Base-by-base conservation (phyloP, 306 rosid species). In the Lablab purpureus region DNA sequence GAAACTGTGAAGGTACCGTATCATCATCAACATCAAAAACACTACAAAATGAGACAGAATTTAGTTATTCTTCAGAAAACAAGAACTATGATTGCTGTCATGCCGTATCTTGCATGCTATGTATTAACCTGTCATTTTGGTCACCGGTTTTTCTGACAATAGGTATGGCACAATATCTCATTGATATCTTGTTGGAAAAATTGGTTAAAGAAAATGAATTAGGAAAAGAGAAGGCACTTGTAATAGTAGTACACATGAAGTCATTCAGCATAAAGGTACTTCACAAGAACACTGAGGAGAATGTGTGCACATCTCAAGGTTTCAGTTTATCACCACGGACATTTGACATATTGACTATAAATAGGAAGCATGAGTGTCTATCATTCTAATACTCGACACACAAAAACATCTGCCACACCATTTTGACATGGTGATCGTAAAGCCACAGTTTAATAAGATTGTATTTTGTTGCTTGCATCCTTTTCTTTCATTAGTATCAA, bases 111-210 rank as follows among this genome's bases (percentile, higher is more conserved):
- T 12, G 77, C 45, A 45, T 73, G 67, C 60, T 72, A 73, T 32
- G 51, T n/a, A n/a, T 86, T 50, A 78, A 95, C 99, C 98, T 95
- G 89, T 95, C 99, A 83, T 93, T 90, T 41, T 93, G 89, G 73
- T 98, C 99, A 70, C 99, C 99, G 1, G 98, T 95, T 95, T 90
- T 90, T 84, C 99, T 88, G 65, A 14, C 97, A 70, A 95, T 93
- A 51, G 99, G 99, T 84, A 95, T 74, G 54, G 92, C 81, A 81
- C 99, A 98, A 55, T 91, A 95, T 88, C 94, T 91, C 99, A 95
- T 95, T 74, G 99, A 86, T 86, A 95, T 95, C 99, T 93, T 10
- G 22, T 40, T 23, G 60, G 49, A 71, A 73, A 58, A 82, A 1
- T 70, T 37, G 2, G 71, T 25, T 37, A 56, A 36, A 55, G 21